Evolutionary conservation across 73 alveolate species (phyloP), one percentile per base, ranked within the genome.

Genomic region (Uronychia setigera): DNA sequence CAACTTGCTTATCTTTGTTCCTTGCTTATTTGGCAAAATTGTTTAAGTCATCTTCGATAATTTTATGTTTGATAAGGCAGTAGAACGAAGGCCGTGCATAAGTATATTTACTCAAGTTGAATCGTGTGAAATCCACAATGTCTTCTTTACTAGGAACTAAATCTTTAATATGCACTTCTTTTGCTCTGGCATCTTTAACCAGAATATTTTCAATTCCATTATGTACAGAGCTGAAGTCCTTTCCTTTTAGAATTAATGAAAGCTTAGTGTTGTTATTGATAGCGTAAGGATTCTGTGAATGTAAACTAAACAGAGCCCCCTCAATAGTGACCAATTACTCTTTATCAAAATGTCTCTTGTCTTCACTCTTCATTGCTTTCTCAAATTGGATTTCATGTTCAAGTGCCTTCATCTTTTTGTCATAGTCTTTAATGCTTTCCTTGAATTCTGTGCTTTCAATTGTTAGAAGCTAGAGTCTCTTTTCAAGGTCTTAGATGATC

Each of bases 71-170:
- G 19, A 79, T 46, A 1, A 85, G 33, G 5, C 67, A 60, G 31
- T 85, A 0, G 33, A 33, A 85, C 34, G 76, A 30, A 46, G 92
- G 92, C 31, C 87, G 79, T 13, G 34, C 76, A 35, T 33, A 85
- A 28, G 79, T 30, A 0, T 31, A 29, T 9, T 34, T 57, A 33
- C 29, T 14, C 14, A 85, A 30, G 31, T 31, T 27, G 33, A 79
- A 19, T 0, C 34, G 78, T 28, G 14, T 31, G 58, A 34, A 25
- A 74, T 79, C 86, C 1, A 33, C 79, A 19, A 32, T 26, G 30
- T 85, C 76, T 5, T 28, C 25, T 59, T 57, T 81, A 25, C 46
- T 27, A 58, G 79, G 79, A 81, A 59, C 88, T 81, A 26, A 32
- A n/a, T 29, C 67, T 58, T 79, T 34, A 11, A 19, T 34, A 1